Percentiles rank a stretch among this genome's conserved stretches.
These are phyloP conservation scores for Alternaria sp. DNA, from an alignment of 2,329 filamentous ascomycete species.

Conservation along the genomic window DNA sequence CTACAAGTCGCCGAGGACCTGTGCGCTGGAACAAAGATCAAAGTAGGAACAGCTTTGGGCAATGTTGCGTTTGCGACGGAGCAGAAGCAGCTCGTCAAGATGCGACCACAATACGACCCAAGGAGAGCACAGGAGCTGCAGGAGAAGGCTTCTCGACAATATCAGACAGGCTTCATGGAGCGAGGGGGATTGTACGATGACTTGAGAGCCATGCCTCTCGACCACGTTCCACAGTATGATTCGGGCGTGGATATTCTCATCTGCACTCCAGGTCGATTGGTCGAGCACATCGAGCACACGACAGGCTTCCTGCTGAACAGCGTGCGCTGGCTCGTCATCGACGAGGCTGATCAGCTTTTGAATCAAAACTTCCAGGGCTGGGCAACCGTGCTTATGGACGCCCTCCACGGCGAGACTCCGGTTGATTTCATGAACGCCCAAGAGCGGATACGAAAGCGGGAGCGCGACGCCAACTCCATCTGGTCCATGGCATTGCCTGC, in stretches of 20 bases:
- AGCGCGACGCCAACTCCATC: constrained; percentile 44
- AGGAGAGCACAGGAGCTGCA: constrained; percentile 60
- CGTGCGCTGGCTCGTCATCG: constrained; percentile 87
- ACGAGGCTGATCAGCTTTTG: constrained; percentile 91
- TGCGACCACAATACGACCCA: constrained; percentile 68
- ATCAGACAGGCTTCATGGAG: constrained; percentile 43
- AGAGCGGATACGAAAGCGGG: constrained; percentile 58
- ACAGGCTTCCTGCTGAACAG: constrained; percentile 79
- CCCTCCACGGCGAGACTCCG: constrained; percentile 60
- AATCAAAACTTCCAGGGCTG: constrained; percentile 94
- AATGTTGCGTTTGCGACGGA: constrained; percentile 75
- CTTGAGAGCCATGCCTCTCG: constrained; percentile 55
- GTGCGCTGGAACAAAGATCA: constrained; percentile 75
- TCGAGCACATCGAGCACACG: constrained; percentile 87
- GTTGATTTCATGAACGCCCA: constrained; percentile 57
- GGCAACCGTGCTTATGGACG: constrained; percentile 72
- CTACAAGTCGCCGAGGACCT: constrained; percentile 74
- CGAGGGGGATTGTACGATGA: constrained; percentile 49
- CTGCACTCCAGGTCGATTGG: constrained; percentile 87
- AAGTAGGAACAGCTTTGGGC: constrained; percentile 82
- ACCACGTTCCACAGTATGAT: constrained; percentile 69
- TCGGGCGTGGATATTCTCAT: constrained; percentile 88
- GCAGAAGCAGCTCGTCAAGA: constrained; percentile 66
- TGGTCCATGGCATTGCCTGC: constrained; percentile 41
- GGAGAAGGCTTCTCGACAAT: constrained; percentile 46